Percentiles rank a stretch among this genome's conserved stretches.
Evolutionary conservation across 805 yeast genomes (phyloP).

Genomic region (Ogataea sp.): DNA sequence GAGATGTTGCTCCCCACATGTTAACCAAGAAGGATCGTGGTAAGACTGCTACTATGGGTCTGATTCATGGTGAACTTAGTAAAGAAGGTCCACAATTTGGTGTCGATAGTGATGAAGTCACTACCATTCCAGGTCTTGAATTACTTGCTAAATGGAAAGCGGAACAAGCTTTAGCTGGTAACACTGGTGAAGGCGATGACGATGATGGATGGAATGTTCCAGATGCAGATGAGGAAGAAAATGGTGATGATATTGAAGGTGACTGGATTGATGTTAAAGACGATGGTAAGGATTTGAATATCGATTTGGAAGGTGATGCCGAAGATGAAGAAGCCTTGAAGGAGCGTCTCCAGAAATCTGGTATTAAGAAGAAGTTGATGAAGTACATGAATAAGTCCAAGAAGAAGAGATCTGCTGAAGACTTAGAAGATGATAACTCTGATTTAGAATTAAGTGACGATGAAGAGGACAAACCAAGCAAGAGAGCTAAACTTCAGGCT

Average conservation of each 20-base stretch:
- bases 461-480: conserved; percentile 21
- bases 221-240: conserved; percentile 44
- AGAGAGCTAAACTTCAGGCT: conserved; percentile 23
- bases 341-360: conserved; percentile 15
- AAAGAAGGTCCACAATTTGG: conserved; percentile 62
- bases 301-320: conserved; percentile 44
- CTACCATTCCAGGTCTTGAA: conserved; percentile 88
- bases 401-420: conserved; percentile 24
- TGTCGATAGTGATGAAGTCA: conserved; percentile 52
- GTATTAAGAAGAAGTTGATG: conserved; percentile 26
- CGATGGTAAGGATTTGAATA: conserved; percentile 66
- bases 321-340: conserved; percentile 29
- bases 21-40: conserved; percentile 86
- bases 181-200: conserved; percentile 49
- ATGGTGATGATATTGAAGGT: conserved; percentile 61
- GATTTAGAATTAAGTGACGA: conserved; percentile 47
- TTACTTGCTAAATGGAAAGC: conserved; percentile 79
- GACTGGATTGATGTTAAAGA: conserved; percentile 83
- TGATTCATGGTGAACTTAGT: conserved; percentile 46
- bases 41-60: conserved; percentile 77
- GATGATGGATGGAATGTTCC: conserved; percentile 58
- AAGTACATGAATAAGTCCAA: conserved; percentile 20
- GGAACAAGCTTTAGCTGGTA: conserved; percentile 47
- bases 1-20: conserved; percentile 98
- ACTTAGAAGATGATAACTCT: conserved; percentile 29